phyloP scores from a whole-genome alignment of 192 early-diverging fungal genomes.

The Coemansia javaensis region DNA sequence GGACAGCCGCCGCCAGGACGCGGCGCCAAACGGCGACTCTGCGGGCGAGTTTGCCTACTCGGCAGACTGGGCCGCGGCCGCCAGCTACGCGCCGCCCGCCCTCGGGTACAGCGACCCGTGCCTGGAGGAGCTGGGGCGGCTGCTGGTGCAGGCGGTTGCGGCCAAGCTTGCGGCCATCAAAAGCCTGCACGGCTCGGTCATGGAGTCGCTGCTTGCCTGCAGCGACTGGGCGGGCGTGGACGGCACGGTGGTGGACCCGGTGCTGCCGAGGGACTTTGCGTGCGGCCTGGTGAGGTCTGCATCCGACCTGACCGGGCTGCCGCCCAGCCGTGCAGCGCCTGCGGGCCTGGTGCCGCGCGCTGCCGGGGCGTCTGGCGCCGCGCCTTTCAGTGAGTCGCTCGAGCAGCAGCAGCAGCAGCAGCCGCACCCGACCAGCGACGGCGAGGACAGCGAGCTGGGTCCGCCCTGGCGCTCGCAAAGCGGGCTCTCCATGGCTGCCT shows the following conservation, averaged over 20 bases:
- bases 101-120: constrained; percentile 8
- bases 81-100: constrained; percentile 6
- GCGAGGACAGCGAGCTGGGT: no score
- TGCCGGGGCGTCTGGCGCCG: no score
- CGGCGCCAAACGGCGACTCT: neutral
- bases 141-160: constrained; percentile 9
- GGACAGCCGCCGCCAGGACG: neutral
- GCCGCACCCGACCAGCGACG: no score
- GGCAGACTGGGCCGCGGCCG: constrained; percentile 17
- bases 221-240: constrained; percentile 21
- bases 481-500: no score
- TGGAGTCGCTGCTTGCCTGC: constrained; percentile 32
- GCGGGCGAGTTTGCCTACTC: constrained; percentile 29
- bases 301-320: neutral
- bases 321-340: neutral
- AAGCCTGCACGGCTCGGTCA: constrained; percentile 30
- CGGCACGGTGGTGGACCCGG: neutral
- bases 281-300: neutral
- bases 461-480: no score
- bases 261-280: neutral
- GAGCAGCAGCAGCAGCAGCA: no score
- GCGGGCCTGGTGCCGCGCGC: neutral
- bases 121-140: constrained; percentile 8
- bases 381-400: no score
- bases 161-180: constrained; percentile 30